Evolutionary conservation across 495 filamentous ascomycete species (phyloP), one percentile per base, ranked within the genome.

Genomic region (Bacidia gigantensis): DNA sequence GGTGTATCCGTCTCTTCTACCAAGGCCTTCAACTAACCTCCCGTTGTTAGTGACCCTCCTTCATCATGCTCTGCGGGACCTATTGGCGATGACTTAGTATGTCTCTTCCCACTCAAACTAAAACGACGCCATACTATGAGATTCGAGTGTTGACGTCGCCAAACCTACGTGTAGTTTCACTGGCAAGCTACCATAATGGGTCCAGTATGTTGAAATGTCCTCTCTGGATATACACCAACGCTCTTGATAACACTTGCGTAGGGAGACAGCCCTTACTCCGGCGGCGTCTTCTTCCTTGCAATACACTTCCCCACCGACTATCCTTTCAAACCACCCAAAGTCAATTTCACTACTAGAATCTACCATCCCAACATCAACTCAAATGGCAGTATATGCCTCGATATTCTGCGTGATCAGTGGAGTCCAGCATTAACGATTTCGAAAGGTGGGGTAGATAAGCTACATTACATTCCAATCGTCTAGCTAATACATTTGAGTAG

Each of bases 181-280:
- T 98, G 92, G 92, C 92, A 98, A 80, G 92, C 92, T 53, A 98
- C 92, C 18, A 98, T 98, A 66, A 98, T 98, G 92, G 92, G 92
- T 72, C 92, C 92, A 66, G 90, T 95, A 82, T 80, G 89, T 82
- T 58, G 47, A 61, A 54, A 21, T 24, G 43, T 38, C 29, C 21
- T 56, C 38, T 49, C 43, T 48, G 11, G 51, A 32, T 26, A 10
- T 35, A 12, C 14, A 20, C 14, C 1, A 26, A 20, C 11, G n/a
- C n/a, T n/a, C n/a, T n/a, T 9, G 12, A 51, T 58, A 23, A 58
- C 41, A n/a, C 0, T 26, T 48, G 2, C 18, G 60, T 58, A 87
- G 87, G 76, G 81, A 67, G 92, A 98, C 70, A 93, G 86, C 55
- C 92, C 92, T 68, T 98, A 97, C 76, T 86, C 87, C 17, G 86